Evolutionary conservation across 768 basidiomycete genomes (phyloP), one percentile per base, ranked within the genome.

Genomic region (Pleurotus platypus): DNA sequence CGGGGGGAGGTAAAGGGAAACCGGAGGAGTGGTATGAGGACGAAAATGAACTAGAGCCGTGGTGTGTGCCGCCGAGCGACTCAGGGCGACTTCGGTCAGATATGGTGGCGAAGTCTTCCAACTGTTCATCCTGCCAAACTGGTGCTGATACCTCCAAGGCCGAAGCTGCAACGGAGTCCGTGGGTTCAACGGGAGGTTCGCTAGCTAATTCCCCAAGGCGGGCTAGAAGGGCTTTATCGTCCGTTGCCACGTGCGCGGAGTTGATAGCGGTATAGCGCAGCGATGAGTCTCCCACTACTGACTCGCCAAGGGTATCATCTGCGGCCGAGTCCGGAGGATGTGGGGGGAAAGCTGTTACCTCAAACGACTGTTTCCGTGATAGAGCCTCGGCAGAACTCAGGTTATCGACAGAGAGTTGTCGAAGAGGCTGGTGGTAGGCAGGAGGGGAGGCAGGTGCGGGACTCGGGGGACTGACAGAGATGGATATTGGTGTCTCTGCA

Each of bases 201-300:
- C 82, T 85, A 37, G 80, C 82, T 27, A 82, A 60, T 37, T 73
- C 73, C 1, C 73, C 78, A 42, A 87, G 72, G 35, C 75, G 77
- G 22, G 81, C 83, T 42, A 87, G 74, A n/a, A 79, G 60, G 0
- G 71, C 64, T 64, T 87, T 87, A 67, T 87, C 86, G 64, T 87
- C 86, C 1, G 78, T 85, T 15, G 86, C 85, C 47, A 87, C 72
- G 64, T 87, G 85, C n/a, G 81, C 85, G 15, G 70, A 70, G 49
- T 70, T 70, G 20, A 66, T 38, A 12, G 69, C 63, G 13, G 62
- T 35, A 51, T 76, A 75, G 16, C 65, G 64, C 27, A 54, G 20
- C 20, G 51, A 40, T n/a, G 39, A 20, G 24, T 54, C 51, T 9
- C 37, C 51, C 15, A 54, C 7, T 15, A 42, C 9, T 12, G n/a